Evolutionary conservation across 768 basidiomycete species (phyloP), one percentile per base, ranked within the genome.

Genomic region (Panaeolus papilionaceus): DNA sequence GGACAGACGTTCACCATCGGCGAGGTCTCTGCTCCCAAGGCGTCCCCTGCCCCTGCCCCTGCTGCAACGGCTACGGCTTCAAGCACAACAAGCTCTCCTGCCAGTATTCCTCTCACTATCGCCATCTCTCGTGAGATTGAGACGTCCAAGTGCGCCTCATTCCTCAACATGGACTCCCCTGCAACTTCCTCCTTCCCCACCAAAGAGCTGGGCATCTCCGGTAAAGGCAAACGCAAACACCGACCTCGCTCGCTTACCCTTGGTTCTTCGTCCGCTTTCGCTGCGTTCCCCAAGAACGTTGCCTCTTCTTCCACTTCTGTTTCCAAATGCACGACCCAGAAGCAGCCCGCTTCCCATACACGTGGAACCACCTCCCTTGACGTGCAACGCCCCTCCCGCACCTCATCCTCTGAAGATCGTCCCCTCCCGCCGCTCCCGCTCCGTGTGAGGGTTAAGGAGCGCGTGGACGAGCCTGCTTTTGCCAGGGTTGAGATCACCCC

Each of bases 201-300:
- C 33, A 6, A 38, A 26, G 37, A 64, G 61, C 16, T 64, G 38
- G 44, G 38, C 37, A 20, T 47, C 39, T n/a, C 33, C 16, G 33
- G n/a, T 40, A 42, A 63, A 38, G 51, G 38, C 40, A 70, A 66
- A 16, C 70, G 71, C 28, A 68, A 68, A 39, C 58, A 67, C 37
- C 69, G 73, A 40, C 73, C 74, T 0, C 61, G 66, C 5, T 72
- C 71, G 47, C 68, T 74, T 1, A 70, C 67, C 4, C 66, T 75
- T n/a, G 71, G 73, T 8, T 64, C 68, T 5, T 58, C 70, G 9
- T 72, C 71, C 3, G 73, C 74, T 0, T 64, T 74, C 26, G 73
- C 68, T 2, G 71, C 73, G 12, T 61, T 66, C 12, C 16, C 63
- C 45, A 63, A 16, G 28, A 47, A 47, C 45, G 1, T 9, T 47